phyloP scores from a whole-genome alignment of 192 early-diverging fungal species.

The Coemansia sp. region DNA sequence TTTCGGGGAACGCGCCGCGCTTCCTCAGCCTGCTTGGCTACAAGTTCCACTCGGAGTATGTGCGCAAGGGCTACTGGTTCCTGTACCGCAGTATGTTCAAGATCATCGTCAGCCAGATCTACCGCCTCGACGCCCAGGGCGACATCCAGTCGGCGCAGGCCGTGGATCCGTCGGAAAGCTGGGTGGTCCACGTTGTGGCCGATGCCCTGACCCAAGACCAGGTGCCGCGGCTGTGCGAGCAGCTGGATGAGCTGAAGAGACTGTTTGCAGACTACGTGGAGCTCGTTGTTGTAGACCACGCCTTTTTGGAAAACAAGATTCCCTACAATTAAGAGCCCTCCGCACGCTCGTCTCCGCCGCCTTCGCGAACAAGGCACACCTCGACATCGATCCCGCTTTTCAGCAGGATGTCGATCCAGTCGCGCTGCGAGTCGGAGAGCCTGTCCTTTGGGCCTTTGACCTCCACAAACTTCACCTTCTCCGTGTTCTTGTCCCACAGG shows the following conservation, averaged over 20 bases:
- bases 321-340: conserved; percentile 22
- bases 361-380: conserved; percentile 61
- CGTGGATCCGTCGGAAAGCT: conserved; percentile 55
- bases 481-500: conserved; percentile 64
- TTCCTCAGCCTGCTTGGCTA: conserved; percentile 76
- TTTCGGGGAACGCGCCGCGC: conserved; percentile 68
- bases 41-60: conserved; percentile 69
- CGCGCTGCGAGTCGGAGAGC: conserved; percentile 67
- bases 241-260: conserved; percentile 57
- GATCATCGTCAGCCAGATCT: conserved; percentile 65
- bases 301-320: conserved; percentile 55
- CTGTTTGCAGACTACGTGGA: conserved; percentile 60
- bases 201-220: conserved; percentile 57
- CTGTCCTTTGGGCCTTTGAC: conserved; percentile 75
- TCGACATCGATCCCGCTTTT: conserved; percentile 61
- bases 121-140: conserved; percentile 52
- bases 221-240: conserved; percentile 48
- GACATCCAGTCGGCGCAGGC: conserved; percentile 55
- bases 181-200: conserved; percentile 66
- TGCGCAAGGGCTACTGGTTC: conserved; percentile 66
- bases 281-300: conserved; percentile 57
- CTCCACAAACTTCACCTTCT: conserved; percentile 62
- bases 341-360: conserved; percentile 3
- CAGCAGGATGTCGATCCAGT: conserved; percentile 69
- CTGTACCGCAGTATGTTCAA: conserved; percentile 59